Base-by-base conservation (phyloP, 202 grass and related monocot species). In the Saccharum hybrid region DNA sequence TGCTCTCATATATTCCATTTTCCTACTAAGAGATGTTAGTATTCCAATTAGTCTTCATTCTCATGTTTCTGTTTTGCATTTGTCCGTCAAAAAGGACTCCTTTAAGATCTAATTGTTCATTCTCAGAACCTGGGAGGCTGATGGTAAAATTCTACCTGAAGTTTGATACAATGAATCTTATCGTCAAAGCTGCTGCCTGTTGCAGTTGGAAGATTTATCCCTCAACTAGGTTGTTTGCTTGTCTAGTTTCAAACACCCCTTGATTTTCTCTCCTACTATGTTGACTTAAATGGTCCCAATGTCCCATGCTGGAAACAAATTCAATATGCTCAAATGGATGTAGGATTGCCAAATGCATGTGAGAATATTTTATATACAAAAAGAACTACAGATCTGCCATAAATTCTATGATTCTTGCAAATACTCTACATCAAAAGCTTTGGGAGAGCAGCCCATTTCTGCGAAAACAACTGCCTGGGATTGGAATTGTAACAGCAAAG, bases 71-170 rank as follows among this genome's bases (percentile, higher is more conserved):
- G 43, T 46, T 61, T 33, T 46, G 11, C 13, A 51, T 6, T 51
- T 36, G 34, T 36, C 4, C 4, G 34, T 36, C 34, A n/a, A 36
- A 38, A 38, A 6, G 37, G 37, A 38, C 37, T 82, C 23, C 38
- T 3, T 81, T 78, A 79, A 82, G n/a, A 68, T 73, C 10, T 82
- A 60, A 3, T 38, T 88, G 81, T 76, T 78, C 57, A 30, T 76
- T 26, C 69, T 74, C 89, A 98, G 95, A 98, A 64, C 95, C 95
- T 85, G 95, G 92, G 76, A 94, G 66, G 63, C 81, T 98, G 85
- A 98, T 98, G 92, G 91, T 92, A 88, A 98, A 94, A 85, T 98
- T 88, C 92, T 98, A 98, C 90, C 79, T 98, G 67, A 98, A 93
- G 75, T 93, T 98, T 80, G 92, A 93, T 71, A 98, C 92, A 14